A percentile compares a stretch with the other conserved stretches of the same genome.
Evolutionary conservation across 306 rosid species (phyloP).

Genomic region (Malus domestica): ASM211411v1 NC_041805.1:1295501-1296000

Average conservation of each 20-base stretch:
- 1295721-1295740: conserved; percentile 21
- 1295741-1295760: background rate
- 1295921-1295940: too few relatives aligned
- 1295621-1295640: background rate
- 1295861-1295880: too few relatives aligned
- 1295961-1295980: too few relatives aligned
- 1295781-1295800: too few relatives aligned
- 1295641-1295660: background rate
- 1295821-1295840: too few relatives aligned
- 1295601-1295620: background rate
- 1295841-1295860: too few relatives aligned
- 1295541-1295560: background rate
- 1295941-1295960: too few relatives aligned
- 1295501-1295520: background rate
- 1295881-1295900: too few relatives aligned
- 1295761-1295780: conserved; percentile 8
- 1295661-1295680: background rate
- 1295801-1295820: too few relatives aligned
- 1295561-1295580: background rate
- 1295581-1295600: background rate
- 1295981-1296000: too few relatives aligned
- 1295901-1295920: too few relatives aligned
- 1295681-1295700: conserved; percentile 23
- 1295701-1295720: conserved; percentile 35
- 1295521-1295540: background rate